These are phyloP conservation scores for Trametopsis cervina DNA, from an alignment of 768 basidiomycete genomes.

Conservation along the genomic window DNA sequence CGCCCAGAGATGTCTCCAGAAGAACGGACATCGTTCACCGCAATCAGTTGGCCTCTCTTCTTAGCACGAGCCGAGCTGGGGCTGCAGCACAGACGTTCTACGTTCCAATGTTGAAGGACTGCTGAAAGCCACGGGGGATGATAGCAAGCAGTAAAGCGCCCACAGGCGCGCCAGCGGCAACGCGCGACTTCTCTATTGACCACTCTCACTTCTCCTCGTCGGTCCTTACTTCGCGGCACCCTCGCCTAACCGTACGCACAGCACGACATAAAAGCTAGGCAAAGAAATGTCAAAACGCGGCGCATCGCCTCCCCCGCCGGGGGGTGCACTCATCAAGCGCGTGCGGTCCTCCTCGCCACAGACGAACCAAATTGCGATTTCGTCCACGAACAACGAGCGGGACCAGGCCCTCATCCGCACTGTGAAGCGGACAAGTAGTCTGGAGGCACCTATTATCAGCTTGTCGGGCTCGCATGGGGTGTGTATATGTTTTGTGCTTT, in stretches of 20 bases:
- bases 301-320: constrained; percentile 43
- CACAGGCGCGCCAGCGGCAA: too few species aligned
- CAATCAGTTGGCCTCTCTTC: too few species aligned
- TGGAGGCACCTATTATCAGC: constrained; percentile 92
- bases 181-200: background rate
- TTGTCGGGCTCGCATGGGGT: constrained; percentile 84
- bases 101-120: too few species aligned
- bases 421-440: constrained; percentile 85
- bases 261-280: too few species aligned
- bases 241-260: too few species aligned
- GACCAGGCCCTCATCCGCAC: constrained; percentile 77
- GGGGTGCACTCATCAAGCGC: constrained; percentile 57
- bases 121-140: too few species aligned
- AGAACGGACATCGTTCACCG: constrained; percentile 75
- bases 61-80: too few species aligned
- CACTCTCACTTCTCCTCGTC: background rate
- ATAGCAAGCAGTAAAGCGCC: too few species aligned
- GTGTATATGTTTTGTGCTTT: constrained; percentile 21
- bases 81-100: too few species aligned
- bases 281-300: constrained; percentile 63
- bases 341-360: constrained; percentile 42
- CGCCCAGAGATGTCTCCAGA: constrained; percentile 94
- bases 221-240: too few species aligned
- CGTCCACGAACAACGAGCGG: constrained; percentile 64
- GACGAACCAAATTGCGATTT: constrained; percentile 66